phyloP scores from a whole-genome alignment of 2,329 filamentous ascomycete species.

The Thielaviopsis euricoi region DNA sequence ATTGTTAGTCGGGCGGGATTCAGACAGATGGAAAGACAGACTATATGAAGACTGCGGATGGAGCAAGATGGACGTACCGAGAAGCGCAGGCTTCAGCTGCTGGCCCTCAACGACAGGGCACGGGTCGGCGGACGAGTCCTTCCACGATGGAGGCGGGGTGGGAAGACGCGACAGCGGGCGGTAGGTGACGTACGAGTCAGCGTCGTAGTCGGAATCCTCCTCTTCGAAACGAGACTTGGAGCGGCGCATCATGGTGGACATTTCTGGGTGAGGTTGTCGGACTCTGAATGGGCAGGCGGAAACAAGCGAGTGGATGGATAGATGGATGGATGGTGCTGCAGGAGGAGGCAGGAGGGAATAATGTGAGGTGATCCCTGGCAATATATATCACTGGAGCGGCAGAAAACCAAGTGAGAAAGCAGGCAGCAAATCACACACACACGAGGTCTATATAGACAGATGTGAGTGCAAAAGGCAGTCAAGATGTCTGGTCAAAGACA shows the following conservation, averaged over 20 bases:
- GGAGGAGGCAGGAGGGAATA: background rate
- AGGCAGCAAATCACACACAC: background rate
- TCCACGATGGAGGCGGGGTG: slow-evolving; percentile 44
- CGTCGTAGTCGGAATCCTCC: slow-evolving; percentile 25
- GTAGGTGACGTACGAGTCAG: slow-evolving; percentile 44
- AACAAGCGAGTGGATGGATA: background rate
- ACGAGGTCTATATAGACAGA: background rate
- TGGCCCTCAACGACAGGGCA: slow-evolving; percentile 25
- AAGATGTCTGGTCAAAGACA: background rate
- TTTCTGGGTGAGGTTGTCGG: background rate
- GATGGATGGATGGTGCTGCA: background rate
- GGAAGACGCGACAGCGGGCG: slow-evolving; percentile 51
- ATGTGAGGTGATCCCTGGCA: background rate
- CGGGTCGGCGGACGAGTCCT: slow-evolving; percentile 22
- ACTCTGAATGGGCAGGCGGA: background rate
- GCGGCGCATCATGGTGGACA: slow-evolving; percentile 12
- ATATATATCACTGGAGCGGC: background rate
- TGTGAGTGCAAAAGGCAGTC: background rate
- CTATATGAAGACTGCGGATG: background rate
- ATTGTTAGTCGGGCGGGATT: background rate
- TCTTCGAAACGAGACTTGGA: slow-evolving; percentile 12
- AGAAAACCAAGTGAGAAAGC: background rate
- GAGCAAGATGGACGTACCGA: slow-evolving; percentile 19
- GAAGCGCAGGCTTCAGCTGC: slow-evolving; percentile 22
- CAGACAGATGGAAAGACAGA: too few relatives aligned